Conservation (phyloP, 1,284 basidiomycete species). For the Ganoderma resinaceum region DNA sequence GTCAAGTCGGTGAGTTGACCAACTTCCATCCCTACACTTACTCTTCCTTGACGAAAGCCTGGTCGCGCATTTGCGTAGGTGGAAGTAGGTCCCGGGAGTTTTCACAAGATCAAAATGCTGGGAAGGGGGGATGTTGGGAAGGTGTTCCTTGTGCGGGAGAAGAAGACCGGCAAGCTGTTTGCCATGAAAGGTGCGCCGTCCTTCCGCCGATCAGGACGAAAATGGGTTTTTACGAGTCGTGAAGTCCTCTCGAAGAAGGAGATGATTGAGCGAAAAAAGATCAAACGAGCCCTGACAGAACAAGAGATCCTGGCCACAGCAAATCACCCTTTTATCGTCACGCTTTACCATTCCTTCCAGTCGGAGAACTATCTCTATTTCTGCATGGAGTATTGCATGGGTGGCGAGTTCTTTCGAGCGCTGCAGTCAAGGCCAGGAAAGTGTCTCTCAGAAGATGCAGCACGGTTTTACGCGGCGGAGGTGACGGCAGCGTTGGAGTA, state of each 20-base stretch:
- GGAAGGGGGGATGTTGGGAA: slow-evolving; percentile 97
- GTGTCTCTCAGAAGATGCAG: slow-evolving; percentile 94
- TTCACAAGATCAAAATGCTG: slow-evolving; percentile 94
- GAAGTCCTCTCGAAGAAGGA: slow-evolving; percentile 95
- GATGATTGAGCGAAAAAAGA: slow-evolving; percentile 99
- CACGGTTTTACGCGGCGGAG: slow-evolving; percentile 98
- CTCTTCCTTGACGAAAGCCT: slow-evolving; percentile 18
- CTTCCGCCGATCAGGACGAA: slow-evolving; percentile 17
- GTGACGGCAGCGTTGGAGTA: slow-evolving; percentile 98
- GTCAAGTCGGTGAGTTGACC: slow-evolving; percentile 74
- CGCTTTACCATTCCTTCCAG: slow-evolving; percentile 97
- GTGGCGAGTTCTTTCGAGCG: slow-evolving; percentile 98
- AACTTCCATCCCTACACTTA: slow-evolving; percentile 18
- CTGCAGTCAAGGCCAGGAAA: slow-evolving; percentile 95
- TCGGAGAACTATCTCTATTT: slow-evolving; percentile 97
- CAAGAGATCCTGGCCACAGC: slow-evolving; percentile 96
- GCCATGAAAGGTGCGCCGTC: slow-evolving; percentile 90
- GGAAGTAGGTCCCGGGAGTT: slow-evolving; percentile 90
- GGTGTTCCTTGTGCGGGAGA: slow-evolving; percentile 95
- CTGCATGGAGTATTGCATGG: slow-evolving; percentile 99
- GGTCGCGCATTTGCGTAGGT: slow-evolving; percentile 55
- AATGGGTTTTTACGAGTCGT: slow-evolving; percentile 12
- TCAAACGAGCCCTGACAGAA: slow-evolving; percentile 95
- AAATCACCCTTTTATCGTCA: slow-evolving; percentile 98
- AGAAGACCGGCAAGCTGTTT: slow-evolving; percentile 92